These are phyloP conservation scores for Flaveria floridana DNA, from an alignment of 140 eudicot genomes.

Conservation along the genomic window DNA sequence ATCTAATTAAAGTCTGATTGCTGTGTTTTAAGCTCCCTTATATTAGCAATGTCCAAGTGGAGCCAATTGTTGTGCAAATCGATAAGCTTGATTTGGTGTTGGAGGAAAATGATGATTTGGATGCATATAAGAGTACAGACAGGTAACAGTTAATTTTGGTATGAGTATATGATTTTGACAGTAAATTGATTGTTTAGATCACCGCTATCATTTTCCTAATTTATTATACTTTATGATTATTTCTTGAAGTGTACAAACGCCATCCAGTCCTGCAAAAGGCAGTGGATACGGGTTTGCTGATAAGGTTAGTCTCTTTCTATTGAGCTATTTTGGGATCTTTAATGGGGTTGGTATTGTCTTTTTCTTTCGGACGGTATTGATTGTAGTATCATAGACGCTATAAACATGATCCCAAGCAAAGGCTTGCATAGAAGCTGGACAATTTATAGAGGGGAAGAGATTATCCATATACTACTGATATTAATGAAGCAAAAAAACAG, in stretches of 20 bases:
- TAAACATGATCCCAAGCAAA: slow-evolving; percentile 13
- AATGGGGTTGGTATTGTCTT: neutral
- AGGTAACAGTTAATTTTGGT: slow-evolving; percentile 44
- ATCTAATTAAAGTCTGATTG: slow-evolving; percentile 28
- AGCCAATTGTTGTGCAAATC: slow-evolving; percentile 91
- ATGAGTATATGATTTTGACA: neutral
- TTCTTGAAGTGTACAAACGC: slow-evolving; percentile 49
- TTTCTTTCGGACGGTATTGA: neutral
- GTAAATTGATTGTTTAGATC: neutral
- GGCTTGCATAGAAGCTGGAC: slow-evolving; percentile 12
- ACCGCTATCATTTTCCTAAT: slow-evolving; percentile 14
- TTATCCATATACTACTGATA: slow-evolving; percentile 14
- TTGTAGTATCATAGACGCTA: slow-evolving; percentile 8
- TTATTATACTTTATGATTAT: slow-evolving; percentile 17
- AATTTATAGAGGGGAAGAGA: slow-evolving; percentile 4
- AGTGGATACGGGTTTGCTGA: slow-evolving; percentile 93
- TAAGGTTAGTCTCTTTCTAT: slow-evolving; percentile 56
- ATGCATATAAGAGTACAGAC: slow-evolving; percentile 54
- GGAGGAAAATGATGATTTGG: slow-evolving; percentile 83
- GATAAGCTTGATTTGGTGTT: slow-evolving; percentile 91
- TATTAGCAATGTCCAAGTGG: slow-evolving; percentile 85
- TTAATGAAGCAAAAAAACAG: neutral
- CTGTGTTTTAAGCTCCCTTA: slow-evolving; percentile 71
- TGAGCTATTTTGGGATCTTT: slow-evolving; percentile 12
- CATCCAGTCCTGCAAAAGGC: slow-evolving; percentile 65